Conservation (phyloP, 495 filamentous ascomycete species). For the Daldinia childiae region DNA sequence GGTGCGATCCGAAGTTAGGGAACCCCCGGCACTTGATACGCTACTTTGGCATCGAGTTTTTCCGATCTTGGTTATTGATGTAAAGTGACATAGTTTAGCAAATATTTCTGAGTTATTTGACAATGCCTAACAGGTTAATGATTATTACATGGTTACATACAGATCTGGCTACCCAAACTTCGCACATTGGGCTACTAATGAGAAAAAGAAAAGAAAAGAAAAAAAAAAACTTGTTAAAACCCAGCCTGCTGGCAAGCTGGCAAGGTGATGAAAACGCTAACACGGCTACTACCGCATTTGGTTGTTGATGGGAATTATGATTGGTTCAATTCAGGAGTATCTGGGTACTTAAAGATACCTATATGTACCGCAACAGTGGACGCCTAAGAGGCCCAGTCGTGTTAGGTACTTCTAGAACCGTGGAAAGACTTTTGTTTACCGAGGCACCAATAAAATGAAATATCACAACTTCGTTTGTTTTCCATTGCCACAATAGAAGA, state of each 20-base stretch:
- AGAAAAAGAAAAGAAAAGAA: background rate
- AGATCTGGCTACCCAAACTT: conserved; percentile 3
- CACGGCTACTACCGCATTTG: conserved; percentile 4
- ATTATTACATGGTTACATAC: background rate
- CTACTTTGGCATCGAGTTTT: background rate
- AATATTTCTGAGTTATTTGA: background rate
- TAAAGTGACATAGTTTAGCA: background rate
- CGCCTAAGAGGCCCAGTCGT: background rate
- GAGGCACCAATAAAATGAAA: background rate
- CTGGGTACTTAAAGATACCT: background rate
- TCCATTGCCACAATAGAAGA: background rate
- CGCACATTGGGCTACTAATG: background rate
- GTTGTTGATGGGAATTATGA: background rate
- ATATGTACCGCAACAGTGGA: background rate
- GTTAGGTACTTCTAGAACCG: background rate
- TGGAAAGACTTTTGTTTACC: background rate
- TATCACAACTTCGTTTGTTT: background rate
- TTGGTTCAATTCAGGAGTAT: background rate
- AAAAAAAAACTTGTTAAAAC: too few relatives aligned
- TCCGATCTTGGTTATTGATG: background rate
- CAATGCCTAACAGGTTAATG: background rate
- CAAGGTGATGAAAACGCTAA: background rate
- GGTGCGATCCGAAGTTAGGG: conserved; percentile 1
- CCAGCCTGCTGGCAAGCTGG: background rate
- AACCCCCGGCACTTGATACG: conserved; percentile 2